phyloP scores from a whole-genome alignment of 2,329 filamentous ascomycete species.

The Apiospora marii region DNA sequence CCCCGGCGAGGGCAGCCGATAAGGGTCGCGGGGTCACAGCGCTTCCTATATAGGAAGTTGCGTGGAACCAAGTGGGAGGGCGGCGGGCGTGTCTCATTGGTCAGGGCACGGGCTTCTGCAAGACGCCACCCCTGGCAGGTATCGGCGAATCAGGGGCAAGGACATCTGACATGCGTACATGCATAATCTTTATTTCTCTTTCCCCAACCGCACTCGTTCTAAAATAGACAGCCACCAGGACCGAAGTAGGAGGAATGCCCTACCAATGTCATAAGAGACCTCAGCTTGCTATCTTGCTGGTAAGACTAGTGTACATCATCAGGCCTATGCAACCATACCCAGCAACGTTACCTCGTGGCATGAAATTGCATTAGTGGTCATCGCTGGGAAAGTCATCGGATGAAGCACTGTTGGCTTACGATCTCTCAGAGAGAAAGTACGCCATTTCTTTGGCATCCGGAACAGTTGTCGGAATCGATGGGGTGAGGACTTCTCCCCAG shows the following conservation, averaged over 20 bases:
- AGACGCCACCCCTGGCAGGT: neutral
- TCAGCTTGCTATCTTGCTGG: neutral
- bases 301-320: neutral
- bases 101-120: neutral
- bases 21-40: constrained; percentile 1
- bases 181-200: neutral
- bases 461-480: too few species aligned
- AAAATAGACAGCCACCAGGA: neutral
- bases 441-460: too few species aligned
- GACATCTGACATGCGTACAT: too few species aligned
- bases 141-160: neutral
- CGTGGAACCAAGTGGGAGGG: neutral
- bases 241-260: neutral
- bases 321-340: neutral
- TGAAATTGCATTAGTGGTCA: neutral
- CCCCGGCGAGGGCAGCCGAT: constrained; percentile 1
- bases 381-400: neutral
- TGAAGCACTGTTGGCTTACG: neutral
- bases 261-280: neutral
- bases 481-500: too few species aligned
- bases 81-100: neutral
- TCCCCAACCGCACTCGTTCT: neutral
- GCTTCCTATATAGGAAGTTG: constrained; percentile 6
- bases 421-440: neutral
- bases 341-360: constrained; percentile 2